These are phyloP conservation scores for Gomphus sp. DNA, from an alignment of 1,284 basidiomycete genomes.

Conservation along the genomic window DNA sequence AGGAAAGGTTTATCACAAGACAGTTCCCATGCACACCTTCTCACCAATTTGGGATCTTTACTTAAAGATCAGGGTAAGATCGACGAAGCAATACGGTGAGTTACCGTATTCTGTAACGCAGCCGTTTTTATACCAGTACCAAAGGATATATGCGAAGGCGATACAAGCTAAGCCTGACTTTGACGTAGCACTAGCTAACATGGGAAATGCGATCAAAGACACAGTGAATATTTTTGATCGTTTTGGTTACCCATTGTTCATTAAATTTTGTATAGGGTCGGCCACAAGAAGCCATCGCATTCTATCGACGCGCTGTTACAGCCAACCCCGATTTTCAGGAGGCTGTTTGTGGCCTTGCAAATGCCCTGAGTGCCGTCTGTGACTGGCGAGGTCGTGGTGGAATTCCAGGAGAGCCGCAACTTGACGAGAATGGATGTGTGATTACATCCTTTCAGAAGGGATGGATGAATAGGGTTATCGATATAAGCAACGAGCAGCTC, in stretches of 20 bases:
- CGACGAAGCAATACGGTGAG: constrained; percentile 40
- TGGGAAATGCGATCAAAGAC: constrained; percentile 53
- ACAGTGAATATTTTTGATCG: constrained; percentile 22
- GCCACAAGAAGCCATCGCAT: constrained; percentile 42
- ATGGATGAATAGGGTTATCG: constrained; percentile 39
- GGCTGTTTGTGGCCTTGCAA: constrained; percentile 41
- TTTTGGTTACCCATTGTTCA: neutral
- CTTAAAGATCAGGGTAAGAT: constrained; percentile 49
- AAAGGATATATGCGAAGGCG: constrained; percentile 38
- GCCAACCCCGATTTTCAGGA: constrained; percentile 48
- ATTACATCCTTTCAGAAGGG: constrained; percentile 17
- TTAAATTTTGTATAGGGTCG: constrained; percentile 27
- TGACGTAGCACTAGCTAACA: constrained; percentile 52
- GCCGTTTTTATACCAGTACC: constrained; percentile 1
- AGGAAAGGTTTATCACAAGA: constrained; percentile 45
- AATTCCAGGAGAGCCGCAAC: constrained; percentile 12
- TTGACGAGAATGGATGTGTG: constrained; percentile 18
- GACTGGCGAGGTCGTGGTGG: constrained; percentile 10
- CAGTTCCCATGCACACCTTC: constrained; percentile 45
- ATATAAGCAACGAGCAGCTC: constrained; percentile 40
- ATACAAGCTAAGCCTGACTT: constrained; percentile 46
- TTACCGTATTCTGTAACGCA: constrained; percentile 1
- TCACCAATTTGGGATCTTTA: constrained; percentile 53
- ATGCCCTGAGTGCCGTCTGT: constrained; percentile 3
- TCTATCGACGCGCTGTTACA: constrained; percentile 43